Evolutionary conservation across 176 grass and related monocot genomes (phyloP).

Genomic region (Elymus sibiricus): DNA sequence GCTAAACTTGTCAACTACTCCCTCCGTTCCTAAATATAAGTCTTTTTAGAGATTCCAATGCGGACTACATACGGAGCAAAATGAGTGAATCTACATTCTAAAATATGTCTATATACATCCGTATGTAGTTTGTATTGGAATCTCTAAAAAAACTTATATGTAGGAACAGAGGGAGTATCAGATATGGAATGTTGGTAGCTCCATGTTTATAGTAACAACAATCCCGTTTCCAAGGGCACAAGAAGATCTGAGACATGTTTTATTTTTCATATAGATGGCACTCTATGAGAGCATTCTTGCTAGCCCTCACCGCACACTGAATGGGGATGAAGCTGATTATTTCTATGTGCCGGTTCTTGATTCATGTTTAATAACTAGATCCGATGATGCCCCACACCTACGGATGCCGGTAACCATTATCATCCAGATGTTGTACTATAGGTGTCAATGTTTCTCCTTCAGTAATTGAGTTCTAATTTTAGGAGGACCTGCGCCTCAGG

Average conservation of each 20-base stretch:
- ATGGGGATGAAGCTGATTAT: conserved; percentile 97
- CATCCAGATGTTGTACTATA: conserved; percentile 15
- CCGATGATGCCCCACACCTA: conserved; percentile 78
- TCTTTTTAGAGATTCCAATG: too few relatives aligned
- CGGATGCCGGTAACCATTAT: conserved; percentile 51
- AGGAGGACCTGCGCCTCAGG: conserved; percentile 48
- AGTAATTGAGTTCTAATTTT: conserved; percentile 31
- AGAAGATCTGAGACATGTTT: conserved; percentile 24
- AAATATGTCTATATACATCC: too few relatives aligned
- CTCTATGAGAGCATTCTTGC: conserved; percentile 96
- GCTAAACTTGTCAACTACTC: conserved; percentile 26
- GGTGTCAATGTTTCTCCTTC: conserved; percentile 13
- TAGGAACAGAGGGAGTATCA: not conserved
- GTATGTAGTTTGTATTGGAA: too few relatives aligned
- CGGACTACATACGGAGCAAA: too few relatives aligned
- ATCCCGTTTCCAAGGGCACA: conserved; percentile 9
- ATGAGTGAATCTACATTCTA: too few relatives aligned
- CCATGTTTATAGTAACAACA: not conserved
- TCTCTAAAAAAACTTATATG: too few relatives aligned
- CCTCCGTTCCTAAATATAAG: too few relatives aligned
- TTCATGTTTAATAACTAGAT: conserved; percentile 89
- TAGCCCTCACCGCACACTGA: conserved; percentile 88
- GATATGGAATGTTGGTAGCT: conserved; percentile 13
- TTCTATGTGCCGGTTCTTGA: conserved; percentile 96
- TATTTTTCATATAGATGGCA: conserved; percentile 63